Base-by-base conservation (phyloP, 2,329 filamentous ascomycete species). In the Fusarium albosuccineum region DNA sequence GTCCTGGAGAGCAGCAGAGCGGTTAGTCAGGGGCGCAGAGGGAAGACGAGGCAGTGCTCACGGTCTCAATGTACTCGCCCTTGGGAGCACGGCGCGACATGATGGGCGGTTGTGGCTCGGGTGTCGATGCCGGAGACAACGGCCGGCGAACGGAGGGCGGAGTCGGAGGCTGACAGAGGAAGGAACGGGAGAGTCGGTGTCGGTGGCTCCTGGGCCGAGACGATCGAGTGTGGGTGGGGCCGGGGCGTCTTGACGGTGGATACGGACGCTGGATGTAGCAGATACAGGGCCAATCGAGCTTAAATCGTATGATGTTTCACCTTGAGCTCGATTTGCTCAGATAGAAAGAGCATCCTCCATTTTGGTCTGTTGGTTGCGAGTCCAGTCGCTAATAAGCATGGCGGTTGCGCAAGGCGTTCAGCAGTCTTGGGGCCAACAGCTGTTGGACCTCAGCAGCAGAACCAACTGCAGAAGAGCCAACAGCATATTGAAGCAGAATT, bases 51-150 rank as follows among this genome's bases (percentile, higher is more conserved):
- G 9, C 30, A 6, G 30, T n/a, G 33, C 57, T 74, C 86, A 97
- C 94, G 55, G 96, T 99, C 81, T 97, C 95, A 66, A 99, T 97
- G 78, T 97, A 98, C 80, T 97, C 94, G 80, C 93, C 93, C 81
- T 94, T 97, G 9, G 87, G 85, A 51, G 89, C 84, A 76, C 94
- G 92, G 73, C 91, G 88, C 67, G 92, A 92, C 92, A 94, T 94
- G 13, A 58, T 84, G 77, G 66, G 51, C 46, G 58, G 48, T 22
- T 22, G 22, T 22, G 22, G 22, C 22, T 22, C 44, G 44, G 44
- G 16, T 48, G 36, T 46, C 16, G 50, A 57, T 57, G 48, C 58
- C 57, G 62, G 62, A 37, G 55, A 57, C 46, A 42, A 57, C 26
- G 58, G 58, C 59, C 51, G 42, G 37, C 3, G 22, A 22, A 22